Evolutionary conservation across 2,329 filamentous ascomycete genomes (phyloP).

Genomic region (Xylaria digitata): DNA sequence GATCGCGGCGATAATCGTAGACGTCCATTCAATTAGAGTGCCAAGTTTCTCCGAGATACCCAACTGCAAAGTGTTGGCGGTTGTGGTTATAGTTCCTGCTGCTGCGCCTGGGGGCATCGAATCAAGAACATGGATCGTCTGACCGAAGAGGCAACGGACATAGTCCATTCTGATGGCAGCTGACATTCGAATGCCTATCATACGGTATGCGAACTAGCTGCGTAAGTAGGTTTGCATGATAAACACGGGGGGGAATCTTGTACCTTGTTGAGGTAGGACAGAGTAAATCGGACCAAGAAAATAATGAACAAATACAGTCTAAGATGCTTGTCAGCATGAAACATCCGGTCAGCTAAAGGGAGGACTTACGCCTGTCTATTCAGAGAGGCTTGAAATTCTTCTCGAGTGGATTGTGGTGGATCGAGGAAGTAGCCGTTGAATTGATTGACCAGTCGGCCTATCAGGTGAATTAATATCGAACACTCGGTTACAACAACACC

Average conservation of each 20-base stretch:
- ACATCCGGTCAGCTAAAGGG: no score
- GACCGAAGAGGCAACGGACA: slow-evolving; percentile 70
- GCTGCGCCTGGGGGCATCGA: slow-evolving; percentile 71
- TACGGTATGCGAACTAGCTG: slow-evolving; percentile 66
- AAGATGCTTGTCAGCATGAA: slow-evolving; percentile 32
- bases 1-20: slow-evolving; percentile 64
- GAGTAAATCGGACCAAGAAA: slow-evolving; percentile 72
- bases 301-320: slow-evolving; percentile 77
- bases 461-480: slow-evolving; percentile 23
- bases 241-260: not conserved
- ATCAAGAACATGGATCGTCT: slow-evolving; percentile 76
- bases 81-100: slow-evolving; percentile 71
- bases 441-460: slow-evolving; percentile 59
- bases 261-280: slow-evolving; percentile 72
- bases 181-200: slow-evolving; percentile 71
- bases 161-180: slow-evolving; percentile 73
- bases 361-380: slow-evolving; percentile 59
- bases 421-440: slow-evolving; percentile 59
- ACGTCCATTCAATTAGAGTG: slow-evolving; percentile 65
- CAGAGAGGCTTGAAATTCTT: slow-evolving; percentile 55
- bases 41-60: slow-evolving; percentile 74
- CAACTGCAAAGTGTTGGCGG: slow-evolving; percentile 71
- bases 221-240: slow-evolving; percentile 34
- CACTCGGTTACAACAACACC: slow-evolving; percentile 22
- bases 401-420: slow-evolving; percentile 50